A percentile compares a stretch with the other conserved stretches of the same genome.
These are phyloP conservation scores for Graphilbum sp. DNA, from an alignment of 2,329 filamentous ascomycete genomes.

Conservation along the genomic window DNA sequence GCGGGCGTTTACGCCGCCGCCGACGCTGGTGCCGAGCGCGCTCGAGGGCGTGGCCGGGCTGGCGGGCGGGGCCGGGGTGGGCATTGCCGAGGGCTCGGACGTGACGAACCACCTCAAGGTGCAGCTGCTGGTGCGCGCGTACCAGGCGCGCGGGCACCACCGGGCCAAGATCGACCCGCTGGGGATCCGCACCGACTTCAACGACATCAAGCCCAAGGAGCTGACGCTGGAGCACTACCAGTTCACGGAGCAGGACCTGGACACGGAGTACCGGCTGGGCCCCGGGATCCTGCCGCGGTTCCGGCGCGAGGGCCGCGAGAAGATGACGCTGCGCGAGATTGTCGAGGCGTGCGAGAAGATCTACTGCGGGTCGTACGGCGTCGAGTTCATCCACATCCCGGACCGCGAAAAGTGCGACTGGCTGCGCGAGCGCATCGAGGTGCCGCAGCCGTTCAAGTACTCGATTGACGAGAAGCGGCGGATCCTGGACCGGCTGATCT, in stretches of 20 bases:
- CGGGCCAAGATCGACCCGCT: slow-evolving; percentile 96
- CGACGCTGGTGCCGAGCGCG: slow-evolving; percentile 72
- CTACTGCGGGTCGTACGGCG: slow-evolving; percentile 93
- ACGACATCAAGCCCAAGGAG: slow-evolving; percentile 80
- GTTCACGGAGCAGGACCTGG: slow-evolving; percentile 86
- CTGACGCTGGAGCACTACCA: slow-evolving; percentile 85
- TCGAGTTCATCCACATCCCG: slow-evolving; percentile 98
- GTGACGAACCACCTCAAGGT: slow-evolving; percentile 96
- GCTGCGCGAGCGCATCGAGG: slow-evolving; percentile 88
- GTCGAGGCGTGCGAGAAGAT: slow-evolving; percentile 84
- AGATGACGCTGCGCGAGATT: slow-evolving; percentile 95
- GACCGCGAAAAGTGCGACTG: slow-evolving; percentile 97
- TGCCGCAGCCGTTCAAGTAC: slow-evolving; percentile 91
- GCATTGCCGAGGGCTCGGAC: slow-evolving; percentile 55
- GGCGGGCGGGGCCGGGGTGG: slow-evolving; percentile 44
- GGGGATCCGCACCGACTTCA: slow-evolving; percentile 78
- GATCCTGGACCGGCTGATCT: slow-evolving; percentile 93
- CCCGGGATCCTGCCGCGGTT: slow-evolving; percentile 92
- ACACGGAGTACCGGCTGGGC: slow-evolving; percentile 79
- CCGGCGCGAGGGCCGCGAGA: slow-evolving; percentile 72
- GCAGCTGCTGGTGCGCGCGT: slow-evolving; percentile 88
- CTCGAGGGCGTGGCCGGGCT: slow-evolving; percentile 61
- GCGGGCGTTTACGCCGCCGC: slow-evolving; percentile 90
- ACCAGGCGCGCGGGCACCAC: slow-evolving; percentile 95
- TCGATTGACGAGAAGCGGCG: slow-evolving; percentile 96